Evolutionary conservation across 2,329 filamentous ascomycete genomes (phyloP), one percentile per base, ranked within the genome.

Genomic region (Teratosphaeria viscida): DNA sequence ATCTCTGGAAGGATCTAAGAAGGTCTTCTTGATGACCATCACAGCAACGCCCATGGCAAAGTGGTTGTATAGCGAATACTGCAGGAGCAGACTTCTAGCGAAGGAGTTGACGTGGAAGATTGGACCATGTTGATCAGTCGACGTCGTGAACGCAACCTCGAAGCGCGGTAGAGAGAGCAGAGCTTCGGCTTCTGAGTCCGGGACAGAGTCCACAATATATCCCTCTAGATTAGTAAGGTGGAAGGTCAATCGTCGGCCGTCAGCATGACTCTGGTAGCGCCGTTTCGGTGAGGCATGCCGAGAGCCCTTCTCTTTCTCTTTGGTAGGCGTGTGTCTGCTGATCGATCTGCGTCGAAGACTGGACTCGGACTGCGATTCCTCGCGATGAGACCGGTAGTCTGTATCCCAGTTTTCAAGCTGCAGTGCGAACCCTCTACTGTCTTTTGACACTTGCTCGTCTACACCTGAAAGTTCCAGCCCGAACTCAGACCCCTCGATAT

Each of bases 21-120:
- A 77, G 0, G 78, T 78, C 53, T 73, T 73, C 54, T 70, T 72
- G 27, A 99, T 73, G 2, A 95, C 89, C 70, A 85, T 86, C 27
- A 82, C 77, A 8, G 92, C 94, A 61, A 97, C 85, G 0, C 90
- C 89, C 29, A 95, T 81, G 0, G 92, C 88, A 70, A 96, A 99
- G 71, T 96, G 92, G 3, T 92, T 87, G 72, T 95, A 96, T 0
- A 99, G 81, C 0, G 95, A 99, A 71, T 97, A 97, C 56, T 95
- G 88, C 7, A 95, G 70, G 62, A 89, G 84, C 1, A 99, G 76
- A 5, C 88, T 90, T 65, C 88, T 87, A 23, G 94, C 82, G 57
- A 88, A 84, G 0, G 90, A 88, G 65, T 95, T 90, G 52, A 97
- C 76, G 70, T 97, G 90, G 69, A 96, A 89, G 5, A 96, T 81